Conservation (phyloP, 208 protist species). For the Trypanosomatidae sp. region DNA sequence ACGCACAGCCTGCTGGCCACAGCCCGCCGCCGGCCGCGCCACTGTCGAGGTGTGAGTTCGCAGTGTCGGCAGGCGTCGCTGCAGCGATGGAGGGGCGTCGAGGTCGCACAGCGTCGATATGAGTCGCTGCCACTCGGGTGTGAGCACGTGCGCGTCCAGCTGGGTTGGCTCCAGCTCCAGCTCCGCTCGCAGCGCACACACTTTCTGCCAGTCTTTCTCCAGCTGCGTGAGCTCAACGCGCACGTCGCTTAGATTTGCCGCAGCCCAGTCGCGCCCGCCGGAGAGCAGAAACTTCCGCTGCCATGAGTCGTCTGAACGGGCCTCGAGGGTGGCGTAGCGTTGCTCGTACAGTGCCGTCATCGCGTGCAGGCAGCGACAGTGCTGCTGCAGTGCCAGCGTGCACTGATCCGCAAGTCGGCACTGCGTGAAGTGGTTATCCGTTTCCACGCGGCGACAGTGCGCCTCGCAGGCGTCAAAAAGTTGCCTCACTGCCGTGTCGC, state of each 20-base stretch:
- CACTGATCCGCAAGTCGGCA: constrained; percentile 48
- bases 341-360: constrained; percentile 57
- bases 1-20: constrained; percentile 17
- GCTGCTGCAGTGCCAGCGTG: constrained; percentile 46
- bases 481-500: constrained; percentile 32
- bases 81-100: constrained; percentile 22
- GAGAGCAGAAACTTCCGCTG: constrained; percentile 72
- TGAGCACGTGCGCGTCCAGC: constrained; percentile 8
- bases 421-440: constrained; percentile 57
- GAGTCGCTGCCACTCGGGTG: constrained; percentile 13
- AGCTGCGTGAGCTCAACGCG: constrained; percentile 45
- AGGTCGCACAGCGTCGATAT: constrained; percentile 9
- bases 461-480: constrained; percentile 59
- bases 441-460: constrained; percentile 37
- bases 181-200: constrained; percentile 32
- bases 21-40: constrained; percentile 7
- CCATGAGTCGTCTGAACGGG: constrained; percentile 30
- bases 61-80: constrained; percentile 27
- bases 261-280: constrained; percentile 62
- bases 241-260: constrained; percentile 58
- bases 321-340: constrained; percentile 42
- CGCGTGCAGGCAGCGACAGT: constrained; percentile 61
- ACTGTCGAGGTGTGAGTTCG: constrained; percentile 6
- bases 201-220: constrained; percentile 38
- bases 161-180: constrained; percentile 45